Evolutionary conservation across 2,329 filamentous ascomycete genomes (phyloP).

Genomic region (Pleurostoma richardsiae): DNA sequence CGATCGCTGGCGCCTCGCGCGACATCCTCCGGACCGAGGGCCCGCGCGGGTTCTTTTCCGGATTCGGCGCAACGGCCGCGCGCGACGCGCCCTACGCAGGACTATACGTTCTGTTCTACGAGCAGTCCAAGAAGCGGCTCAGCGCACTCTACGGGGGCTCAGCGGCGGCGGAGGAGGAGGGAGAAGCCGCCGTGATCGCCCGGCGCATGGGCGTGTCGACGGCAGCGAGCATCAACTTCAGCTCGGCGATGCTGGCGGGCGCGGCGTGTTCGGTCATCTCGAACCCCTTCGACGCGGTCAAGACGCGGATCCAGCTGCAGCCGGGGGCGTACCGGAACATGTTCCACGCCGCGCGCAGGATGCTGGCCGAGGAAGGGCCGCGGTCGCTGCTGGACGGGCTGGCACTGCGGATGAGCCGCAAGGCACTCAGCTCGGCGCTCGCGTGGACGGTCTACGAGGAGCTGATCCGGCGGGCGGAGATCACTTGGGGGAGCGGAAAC

Average conservation of each 20-base stretch:
- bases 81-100: conserved; percentile 96
- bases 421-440: conserved; percentile 88
- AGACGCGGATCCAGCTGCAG: conserved; percentile 90
- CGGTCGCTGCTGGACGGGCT: conserved; percentile 82
- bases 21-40: conserved; percentile 75
- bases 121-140: conserved; percentile 68
- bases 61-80: conserved; percentile 88
- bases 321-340: conserved; percentile 79
- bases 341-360: conserved; percentile 67
- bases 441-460: conserved; percentile 98
- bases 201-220: conserved; percentile 28
- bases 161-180: not conserved
- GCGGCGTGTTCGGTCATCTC: conserved; percentile 81
- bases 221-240: conserved; percentile 75
- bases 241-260: conserved; percentile 75
- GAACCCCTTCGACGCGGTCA: conserved; percentile 95
- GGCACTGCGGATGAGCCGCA: conserved; percentile 80
- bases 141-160: conserved; percentile 19
- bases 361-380: conserved; percentile 77
- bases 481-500: conserved; percentile 16
- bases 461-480: conserved; percentile 66
- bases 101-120: conserved; percentile 90
- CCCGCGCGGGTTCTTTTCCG: conserved; percentile 80
- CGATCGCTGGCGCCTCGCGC: conserved; percentile 63
- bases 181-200: conserved; percentile 1